A percentile compares a stretch with the other conserved stretches of the same genome.
Conservation (phyloP, 257 asterid species). For the Gardenia jasminoides region DNA sequence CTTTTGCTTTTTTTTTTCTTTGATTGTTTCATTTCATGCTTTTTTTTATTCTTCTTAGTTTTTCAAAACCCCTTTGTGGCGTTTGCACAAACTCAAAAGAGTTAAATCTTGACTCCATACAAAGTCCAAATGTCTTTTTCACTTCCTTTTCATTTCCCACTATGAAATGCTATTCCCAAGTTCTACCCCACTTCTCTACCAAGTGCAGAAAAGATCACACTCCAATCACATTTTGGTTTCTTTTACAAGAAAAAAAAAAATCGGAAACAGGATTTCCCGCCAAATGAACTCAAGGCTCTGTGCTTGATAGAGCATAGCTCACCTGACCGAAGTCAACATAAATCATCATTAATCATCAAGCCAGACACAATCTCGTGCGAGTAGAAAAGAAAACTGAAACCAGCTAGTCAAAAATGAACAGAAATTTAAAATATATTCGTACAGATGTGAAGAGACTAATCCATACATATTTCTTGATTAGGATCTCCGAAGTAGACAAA, state of each 20-base stretch:
- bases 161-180: slow-evolving; percentile 31
- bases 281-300: background rate
- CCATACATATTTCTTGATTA: no score
- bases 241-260: background rate
- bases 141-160: slow-evolving; percentile 43
- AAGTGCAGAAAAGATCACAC: background rate
- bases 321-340: slow-evolving; percentile 2
- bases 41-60: slow-evolving; percentile 17
- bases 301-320: background rate
- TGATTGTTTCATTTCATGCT: slow-evolving; percentile 10
- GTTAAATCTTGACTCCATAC: slow-evolving; percentile 47
- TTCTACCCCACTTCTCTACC: slow-evolving; percentile 5
- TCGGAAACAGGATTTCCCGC: slow-evolving; percentile 6
- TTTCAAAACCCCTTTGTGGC: slow-evolving; percentile 22
- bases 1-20: background rate
- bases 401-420: no score
- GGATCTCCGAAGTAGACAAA: no score
- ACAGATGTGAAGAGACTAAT: no score
- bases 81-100: slow-evolving; percentile 42
- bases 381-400: no score
- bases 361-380: no score
- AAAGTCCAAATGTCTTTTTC: slow-evolving; percentile 48
- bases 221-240: background rate
- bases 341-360: no score
- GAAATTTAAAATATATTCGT: no score